Evolutionary conservation across 139 green algal genomes (phyloP).

Genomic region (Medakamo hakoo): DNA sequence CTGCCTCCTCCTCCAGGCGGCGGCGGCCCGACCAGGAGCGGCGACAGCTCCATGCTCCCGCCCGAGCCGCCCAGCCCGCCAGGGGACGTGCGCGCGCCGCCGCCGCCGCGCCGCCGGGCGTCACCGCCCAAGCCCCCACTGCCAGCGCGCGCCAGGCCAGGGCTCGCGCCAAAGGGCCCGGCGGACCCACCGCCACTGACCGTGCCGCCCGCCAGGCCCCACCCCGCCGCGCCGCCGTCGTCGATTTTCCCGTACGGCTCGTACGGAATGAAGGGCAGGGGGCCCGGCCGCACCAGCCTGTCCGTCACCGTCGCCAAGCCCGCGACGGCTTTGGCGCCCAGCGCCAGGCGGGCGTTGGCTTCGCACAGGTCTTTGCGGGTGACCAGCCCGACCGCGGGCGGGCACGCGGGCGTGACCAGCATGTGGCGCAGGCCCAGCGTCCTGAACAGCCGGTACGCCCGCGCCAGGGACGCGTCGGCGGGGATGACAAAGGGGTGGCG

Average conservation of each 20-base stretch:
- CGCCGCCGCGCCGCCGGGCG: no score
- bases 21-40: no score
- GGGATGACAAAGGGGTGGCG: conserved; percentile 35
- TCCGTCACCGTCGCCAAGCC: conserved; percentile 1
- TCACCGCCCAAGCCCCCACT: no score
- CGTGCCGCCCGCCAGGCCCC: no score
- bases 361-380: conserved; percentile 51
- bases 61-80: no score
- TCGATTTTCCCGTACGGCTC: conserved; percentile 22
- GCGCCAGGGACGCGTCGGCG: conserved; percentile 26
- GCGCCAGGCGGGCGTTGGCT: conserved; percentile 27
- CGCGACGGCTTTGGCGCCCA: conserved; percentile 24
- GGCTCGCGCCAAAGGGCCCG: no score
- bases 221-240: neutral
- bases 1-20: no score
- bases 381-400: conserved; percentile 57
- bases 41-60: no score
- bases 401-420: conserved; percentile 37
- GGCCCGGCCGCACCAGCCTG: neutral
- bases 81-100: no score
- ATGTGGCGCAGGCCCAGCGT: conserved; percentile 70
- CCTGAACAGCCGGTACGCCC: conserved; percentile 64
- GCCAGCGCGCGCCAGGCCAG: no score
- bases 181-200: no score
- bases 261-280: conserved; percentile 28